Evolutionary conservation across 805 yeast genomes (phyloP).

Genomic region (Hanseniaspora jakobsenii): DNA sequence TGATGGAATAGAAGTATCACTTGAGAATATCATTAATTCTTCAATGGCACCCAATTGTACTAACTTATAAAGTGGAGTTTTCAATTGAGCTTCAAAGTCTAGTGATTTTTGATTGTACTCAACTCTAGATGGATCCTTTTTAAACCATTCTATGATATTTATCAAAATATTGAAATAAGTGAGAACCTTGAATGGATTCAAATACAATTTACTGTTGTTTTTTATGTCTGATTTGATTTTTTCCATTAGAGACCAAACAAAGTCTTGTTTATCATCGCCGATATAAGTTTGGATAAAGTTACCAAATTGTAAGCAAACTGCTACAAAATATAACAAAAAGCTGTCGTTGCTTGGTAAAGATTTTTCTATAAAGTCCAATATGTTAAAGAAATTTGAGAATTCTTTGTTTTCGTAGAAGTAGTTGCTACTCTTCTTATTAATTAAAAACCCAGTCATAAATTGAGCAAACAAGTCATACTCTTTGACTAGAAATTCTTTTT

Average conservation of each 20-base stretch:
- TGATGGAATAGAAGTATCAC: constrained; percentile 40
- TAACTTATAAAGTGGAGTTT: constrained; percentile 45
- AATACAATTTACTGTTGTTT: constrained; percentile 33
- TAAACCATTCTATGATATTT: constrained; percentile 58
- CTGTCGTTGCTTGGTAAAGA: constrained; percentile 48
- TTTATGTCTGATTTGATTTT: constrained; percentile 11
- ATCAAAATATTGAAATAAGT: constrained; percentile 43
- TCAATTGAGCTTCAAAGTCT: constrained; percentile 45
- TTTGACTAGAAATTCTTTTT: constrained; percentile 48
- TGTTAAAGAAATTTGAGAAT: constrained; percentile 22
- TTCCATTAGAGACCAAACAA: constrained; percentile 6
- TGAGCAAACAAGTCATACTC: constrained; percentile 67
- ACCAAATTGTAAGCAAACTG: constrained; percentile 37
- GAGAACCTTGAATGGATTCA: constrained; percentile 39
- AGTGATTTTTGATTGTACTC: constrained; percentile 27
- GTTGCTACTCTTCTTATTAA: constrained; percentile 21
- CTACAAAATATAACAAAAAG: constrained; percentile 51
- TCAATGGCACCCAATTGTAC: constrained; percentile 62
- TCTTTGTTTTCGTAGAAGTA: constrained; percentile 2
- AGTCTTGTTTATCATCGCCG: constrained; percentile 16
- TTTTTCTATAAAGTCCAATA: constrained; percentile 36
- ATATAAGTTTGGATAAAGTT: constrained; percentile 31
- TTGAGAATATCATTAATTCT: constrained; percentile 47
- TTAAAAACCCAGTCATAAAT: constrained; percentile 42
- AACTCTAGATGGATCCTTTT: constrained; percentile 32